Evolutionary conservation across 768 basidiomycete species (phyloP), one percentile per base, ranked within the genome.

Genomic region (Tricholoma hemisulphureum): DNA sequence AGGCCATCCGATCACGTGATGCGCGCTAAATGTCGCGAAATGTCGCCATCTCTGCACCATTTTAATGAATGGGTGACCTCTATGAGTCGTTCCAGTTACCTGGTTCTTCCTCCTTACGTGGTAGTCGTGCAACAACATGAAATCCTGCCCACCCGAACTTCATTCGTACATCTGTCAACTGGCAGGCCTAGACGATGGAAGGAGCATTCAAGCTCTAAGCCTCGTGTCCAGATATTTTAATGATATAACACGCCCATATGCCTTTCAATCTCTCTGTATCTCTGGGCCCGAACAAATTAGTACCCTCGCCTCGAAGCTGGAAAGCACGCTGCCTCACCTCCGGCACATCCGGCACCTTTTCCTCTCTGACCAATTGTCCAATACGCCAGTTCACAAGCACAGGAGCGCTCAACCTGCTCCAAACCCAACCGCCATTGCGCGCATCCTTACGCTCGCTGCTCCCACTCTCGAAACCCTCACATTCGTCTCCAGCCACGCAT

Each of bases 321-420:
- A 73, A 49, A 55, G 41, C 10, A 67, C 66, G 1, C 77, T 78
- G 3, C 43, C 64, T 1, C 75, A 78, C 63, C 60, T 74, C 28
- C 74, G 79, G 11, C 68, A 67, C 48, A 70, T 83, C 28, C 68
- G 72, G 49, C 75, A 79, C 53, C 71, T 83, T 50, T 82, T 78
- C 68, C 69, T 83, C 49, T 60, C 61, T 2, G 75, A 79, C 59
- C 58, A 54, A 35, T 26, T 57, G 13, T 39, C 53, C 24, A 45
- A 31, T 23, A 55, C 58, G 39, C 29, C 53, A 39, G 51, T 64
- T 32, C 51, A 53, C 53, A 43, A 56, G 59, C 34, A 48, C 51
- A 50, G 58, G 52, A 63, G 53, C 34, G 18, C 51, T 14, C 21
- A 57, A 23, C 53, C 32, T n/a, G 32, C 49, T n/a, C 34, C 39